A percentile compares a stretch with the other conserved stretches of the same genome.
phyloP scores from a whole-genome alignment of 1,284 basidiomycete species.

The Thecaphora thlaspeos region DNA sequence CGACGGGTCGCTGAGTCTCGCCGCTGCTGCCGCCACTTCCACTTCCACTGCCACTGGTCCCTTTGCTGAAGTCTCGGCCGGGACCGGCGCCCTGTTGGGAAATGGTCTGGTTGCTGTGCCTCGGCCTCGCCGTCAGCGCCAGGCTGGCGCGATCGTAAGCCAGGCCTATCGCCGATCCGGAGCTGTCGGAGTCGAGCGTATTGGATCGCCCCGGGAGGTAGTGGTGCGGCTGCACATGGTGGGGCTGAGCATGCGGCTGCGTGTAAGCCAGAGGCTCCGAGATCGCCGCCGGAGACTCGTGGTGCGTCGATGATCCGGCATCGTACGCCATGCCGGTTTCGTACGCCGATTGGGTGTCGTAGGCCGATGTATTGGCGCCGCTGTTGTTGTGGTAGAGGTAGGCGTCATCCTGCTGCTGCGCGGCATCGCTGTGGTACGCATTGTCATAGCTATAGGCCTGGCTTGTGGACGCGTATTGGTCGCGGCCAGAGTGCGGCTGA shows the following conservation, averaged over 20 bases:
- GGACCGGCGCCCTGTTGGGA: too few species aligned
- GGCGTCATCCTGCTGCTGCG: too few species aligned
- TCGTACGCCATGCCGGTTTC: conserved; percentile 1
- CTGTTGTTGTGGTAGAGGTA: too few species aligned
- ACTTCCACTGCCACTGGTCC: too few species aligned
- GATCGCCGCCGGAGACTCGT: conserved; percentile 1
- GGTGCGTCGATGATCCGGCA: background rate
- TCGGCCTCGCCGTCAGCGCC: too few species aligned
- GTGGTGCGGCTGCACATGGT: too few species aligned
- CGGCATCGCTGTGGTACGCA: background rate
- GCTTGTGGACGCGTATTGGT: background rate
- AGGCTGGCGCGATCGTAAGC: too few species aligned
- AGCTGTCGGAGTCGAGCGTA: too few species aligned
- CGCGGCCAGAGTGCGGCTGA: conserved; percentile 1
- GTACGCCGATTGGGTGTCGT: background rate
- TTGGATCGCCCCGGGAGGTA: too few species aligned
- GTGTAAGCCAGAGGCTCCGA: background rate
- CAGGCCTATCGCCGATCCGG: too few species aligned
- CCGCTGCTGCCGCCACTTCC: conserved; percentile 5
- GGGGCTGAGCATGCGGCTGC: too few species aligned
- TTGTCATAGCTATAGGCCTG: background rate
- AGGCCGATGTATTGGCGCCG: background rate
- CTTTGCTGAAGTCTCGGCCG: background rate
- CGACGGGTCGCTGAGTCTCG: background rate
- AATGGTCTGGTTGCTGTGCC: too few species aligned